A percentile compares a stretch with the other conserved stretches of the same genome.
These are phyloP conservation scores for Thielaviopsis euricoi DNA, from an alignment of 2,329 filamentous ascomycete species.

Conservation along the genomic window DNA sequence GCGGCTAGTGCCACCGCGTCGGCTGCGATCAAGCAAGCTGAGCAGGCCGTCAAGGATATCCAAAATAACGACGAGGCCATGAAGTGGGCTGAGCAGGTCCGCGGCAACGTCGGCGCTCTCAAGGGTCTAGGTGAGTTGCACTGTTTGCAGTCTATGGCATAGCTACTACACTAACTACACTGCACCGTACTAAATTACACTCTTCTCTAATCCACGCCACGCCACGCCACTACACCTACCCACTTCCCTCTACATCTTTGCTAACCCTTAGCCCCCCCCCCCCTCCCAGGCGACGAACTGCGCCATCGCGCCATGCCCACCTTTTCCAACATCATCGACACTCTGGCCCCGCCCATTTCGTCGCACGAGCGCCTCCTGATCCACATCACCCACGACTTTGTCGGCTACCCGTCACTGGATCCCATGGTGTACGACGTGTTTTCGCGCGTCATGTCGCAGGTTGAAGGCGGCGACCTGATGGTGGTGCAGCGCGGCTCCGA, in stretches of 20 bases:
- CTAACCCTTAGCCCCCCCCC: neutral
- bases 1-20: conserved; percentile 47
- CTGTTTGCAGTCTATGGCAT: too few species aligned
- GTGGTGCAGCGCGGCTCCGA: conserved; percentile 90
- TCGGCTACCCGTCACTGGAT: conserved; percentile 86
- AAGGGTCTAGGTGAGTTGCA: conserved; percentile 50
- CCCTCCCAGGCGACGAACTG: conserved; percentile 61
- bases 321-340: conserved; percentile 88
- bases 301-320: conserved; percentile 78
- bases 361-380: conserved; percentile 94
- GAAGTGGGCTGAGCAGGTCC: conserved; percentile 88
- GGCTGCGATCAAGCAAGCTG: conserved; percentile 68
- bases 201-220: too few species aligned
- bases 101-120: conserved; percentile 69
- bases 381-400: conserved; percentile 90
- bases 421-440: conserved; percentile 85
- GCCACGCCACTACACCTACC: too few species aligned
- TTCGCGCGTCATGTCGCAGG: conserved; percentile 93
- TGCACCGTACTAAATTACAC: too few species aligned
- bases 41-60: conserved; percentile 85
- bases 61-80: conserved; percentile 93
- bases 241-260: too few species aligned
- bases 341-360: conserved; percentile 86
- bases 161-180: too few species aligned
- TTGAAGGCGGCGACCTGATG: conserved; percentile 87